These are phyloP conservation scores for Nephelium lappaceum DNA, from an alignment of 345 rosid genomes.

Conservation along the genomic window DNA sequence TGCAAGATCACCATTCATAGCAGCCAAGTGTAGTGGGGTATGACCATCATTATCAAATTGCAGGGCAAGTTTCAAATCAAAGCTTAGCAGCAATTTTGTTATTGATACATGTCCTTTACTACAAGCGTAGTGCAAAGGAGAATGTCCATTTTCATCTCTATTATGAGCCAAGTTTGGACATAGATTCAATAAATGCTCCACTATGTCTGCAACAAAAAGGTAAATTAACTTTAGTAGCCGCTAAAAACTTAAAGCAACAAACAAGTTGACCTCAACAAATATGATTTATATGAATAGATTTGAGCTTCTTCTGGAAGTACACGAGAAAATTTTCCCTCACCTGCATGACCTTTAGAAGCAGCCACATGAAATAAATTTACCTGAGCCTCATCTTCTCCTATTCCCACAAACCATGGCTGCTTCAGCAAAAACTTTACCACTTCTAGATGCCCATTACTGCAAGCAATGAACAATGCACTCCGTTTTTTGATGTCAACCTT, in stretches of 20 bases:
- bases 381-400: constrained; percentile 7
- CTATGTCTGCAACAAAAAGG: constrained; percentile 6
- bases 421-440: not conserved
- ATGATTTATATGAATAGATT: not conserved
- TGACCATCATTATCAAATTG: constrained; percentile 6
- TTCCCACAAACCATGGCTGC: not conserved
- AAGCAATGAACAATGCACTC: constrained; percentile 5
- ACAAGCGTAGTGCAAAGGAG: constrained; percentile 19
- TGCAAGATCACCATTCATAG: constrained; percentile 6
- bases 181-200: not conserved
- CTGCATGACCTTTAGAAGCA: constrained; percentile 4
- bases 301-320: no score
- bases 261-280: not conserved
- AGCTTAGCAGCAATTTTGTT: constrained; percentile 2
- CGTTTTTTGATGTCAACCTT: not conserved
- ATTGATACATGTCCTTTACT: constrained; percentile 5
- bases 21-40: constrained; percentile 19
- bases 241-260: not conserved
- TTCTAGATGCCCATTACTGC: not conserved
- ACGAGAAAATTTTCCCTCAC: not conserved
- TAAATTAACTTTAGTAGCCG: not conserved
- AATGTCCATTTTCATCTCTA: constrained; percentile 11
- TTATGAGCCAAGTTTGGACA: constrained; percentile 14
- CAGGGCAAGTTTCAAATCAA: not conserved
- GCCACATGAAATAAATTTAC: constrained; percentile 3